phyloP scores from a whole-genome alignment of 257 asterid genomes.

The Solanum commersonii region DNA sequence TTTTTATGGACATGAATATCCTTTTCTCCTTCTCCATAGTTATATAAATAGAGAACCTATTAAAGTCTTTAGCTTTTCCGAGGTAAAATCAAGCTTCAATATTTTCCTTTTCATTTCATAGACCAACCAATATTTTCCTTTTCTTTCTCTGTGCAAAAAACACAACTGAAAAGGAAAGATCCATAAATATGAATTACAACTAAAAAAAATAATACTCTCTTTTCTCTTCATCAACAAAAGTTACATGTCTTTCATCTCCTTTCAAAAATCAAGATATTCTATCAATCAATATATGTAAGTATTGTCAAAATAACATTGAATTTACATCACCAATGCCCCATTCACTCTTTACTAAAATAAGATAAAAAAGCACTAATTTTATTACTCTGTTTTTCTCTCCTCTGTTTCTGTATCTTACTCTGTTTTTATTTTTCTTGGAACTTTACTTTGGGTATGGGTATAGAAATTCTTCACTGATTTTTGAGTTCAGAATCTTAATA shows the following conservation, averaged over 20 bases:
- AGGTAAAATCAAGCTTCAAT: constrained; percentile 14
- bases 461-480: background rate
- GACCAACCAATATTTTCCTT: constrained; percentile 4
- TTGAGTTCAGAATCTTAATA: background rate
- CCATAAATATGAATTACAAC: background rate
- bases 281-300: constrained; percentile 22
- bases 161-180: constrained; percentile 1
- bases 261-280: background rate
- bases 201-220: background rate
- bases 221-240: background rate
- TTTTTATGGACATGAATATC: background rate
- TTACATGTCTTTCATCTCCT: background rate
- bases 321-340: background rate
- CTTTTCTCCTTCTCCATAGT: background rate
- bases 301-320: background rate
- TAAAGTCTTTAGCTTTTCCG: constrained; percentile 19
- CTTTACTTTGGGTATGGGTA: background rate
- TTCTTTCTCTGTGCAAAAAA: background rate
- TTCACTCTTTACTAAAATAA: constrained; percentile 6
- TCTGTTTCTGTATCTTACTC: background rate
- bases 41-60: constrained; percentile 7
- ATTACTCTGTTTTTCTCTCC: background rate
- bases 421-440: background rate
- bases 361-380: background rate
- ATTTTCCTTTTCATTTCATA: background rate